Percentiles rank a stretch among this genome's conserved stretches.
Conservation (phyloP, 2,329 filamentous ascomycete species). For the Epichloe coenophiala region DNA sequence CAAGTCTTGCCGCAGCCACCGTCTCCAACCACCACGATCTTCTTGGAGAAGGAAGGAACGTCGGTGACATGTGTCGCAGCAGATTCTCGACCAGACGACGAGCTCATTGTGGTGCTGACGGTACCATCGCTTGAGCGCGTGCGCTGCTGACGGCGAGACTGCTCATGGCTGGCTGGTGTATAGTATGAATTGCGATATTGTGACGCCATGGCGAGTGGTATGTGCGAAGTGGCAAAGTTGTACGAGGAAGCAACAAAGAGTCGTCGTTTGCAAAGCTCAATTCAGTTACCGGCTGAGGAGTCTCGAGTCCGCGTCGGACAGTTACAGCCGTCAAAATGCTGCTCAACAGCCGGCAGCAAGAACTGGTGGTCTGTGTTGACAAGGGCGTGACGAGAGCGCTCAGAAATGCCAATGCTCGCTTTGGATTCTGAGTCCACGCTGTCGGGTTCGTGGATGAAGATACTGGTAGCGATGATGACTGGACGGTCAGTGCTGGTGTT, state of each 20-base stretch:
- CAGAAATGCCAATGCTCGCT: not conserved
- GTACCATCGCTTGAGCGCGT: constrained; percentile 76
- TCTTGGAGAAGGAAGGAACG: constrained; percentile 90
- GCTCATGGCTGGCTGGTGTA: constrained; percentile 21
- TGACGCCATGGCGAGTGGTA: constrained; percentile 31
- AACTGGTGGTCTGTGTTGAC: constrained; percentile 1
- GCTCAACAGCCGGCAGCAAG: constrained; percentile 1
- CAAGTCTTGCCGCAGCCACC: constrained; percentile 98
- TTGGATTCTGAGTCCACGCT: not conserved
- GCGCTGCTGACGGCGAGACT: constrained; percentile 34
- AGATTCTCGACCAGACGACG: constrained; percentile 61
- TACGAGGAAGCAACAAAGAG: not conserved
- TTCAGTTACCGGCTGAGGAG: not conserved
- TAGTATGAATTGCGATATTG: constrained; percentile 43
- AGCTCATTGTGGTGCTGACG: constrained; percentile 71
- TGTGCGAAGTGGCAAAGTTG: not conserved
- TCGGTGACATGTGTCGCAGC: constrained; percentile 78
- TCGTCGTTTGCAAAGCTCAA: constrained; percentile 1
- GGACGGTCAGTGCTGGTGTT: not conserved
- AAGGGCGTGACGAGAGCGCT: not conserved
- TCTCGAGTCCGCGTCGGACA: constrained; percentile 1
- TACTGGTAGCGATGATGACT: not conserved
- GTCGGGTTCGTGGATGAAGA: not conserved
- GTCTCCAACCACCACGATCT: constrained; percentile 97
- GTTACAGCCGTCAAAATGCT: not conserved